Evolutionary conservation across 2,329 filamentous ascomycete genomes (phyloP), one percentile per base, ranked within the genome.

Genomic region (Geosmithia morbida): DNA sequence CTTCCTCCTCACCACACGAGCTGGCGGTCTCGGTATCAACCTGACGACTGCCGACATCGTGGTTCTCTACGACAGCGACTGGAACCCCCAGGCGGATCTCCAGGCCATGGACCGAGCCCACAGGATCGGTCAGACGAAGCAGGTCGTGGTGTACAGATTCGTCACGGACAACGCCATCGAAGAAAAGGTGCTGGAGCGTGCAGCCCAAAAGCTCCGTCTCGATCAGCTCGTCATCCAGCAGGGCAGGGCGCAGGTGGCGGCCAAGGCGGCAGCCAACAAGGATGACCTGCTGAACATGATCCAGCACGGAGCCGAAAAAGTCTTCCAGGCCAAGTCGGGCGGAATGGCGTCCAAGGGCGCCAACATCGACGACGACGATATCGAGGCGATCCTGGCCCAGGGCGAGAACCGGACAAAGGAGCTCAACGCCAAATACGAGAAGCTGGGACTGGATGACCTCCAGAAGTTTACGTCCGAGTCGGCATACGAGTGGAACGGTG

Each of bases 21-120:
- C 92, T 49, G 92, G 92, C 71, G 92, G 92, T 57, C 69, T 98
- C 48, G 92, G 92, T 58, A 98, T 98, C 71, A 98, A 98, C 61
- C 69, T 98, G 60, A 98, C 92, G 1, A 83, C 77, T 51, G 92
- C 92, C 48, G 92, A 98, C 57, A 95, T 97, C 58, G 92, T 98
- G 49, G 79, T 98, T 29, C 77, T 98, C 7, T 98, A 92, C 59
- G 92, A 98, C 63, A 96, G 89, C 57, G 92, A 98, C 61, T 98
- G 92, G 92, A 97, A 96, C 59, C 92, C 92, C 10, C 92, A 98
- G 65, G 92, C 92, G 17, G 92, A 98, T 79, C 68, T 98, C 50
- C 92, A 98, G 65, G 92, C 92, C 48, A 98, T 98, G 92, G 92
- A 98, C 59, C 86, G 92, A 61, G 92, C 92, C 46, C 92, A 98